These are phyloP conservation scores for Centrapalus pauciflorus DNA, from an alignment of 129 eudicot genomes.

Conservation along the genomic window DNA sequence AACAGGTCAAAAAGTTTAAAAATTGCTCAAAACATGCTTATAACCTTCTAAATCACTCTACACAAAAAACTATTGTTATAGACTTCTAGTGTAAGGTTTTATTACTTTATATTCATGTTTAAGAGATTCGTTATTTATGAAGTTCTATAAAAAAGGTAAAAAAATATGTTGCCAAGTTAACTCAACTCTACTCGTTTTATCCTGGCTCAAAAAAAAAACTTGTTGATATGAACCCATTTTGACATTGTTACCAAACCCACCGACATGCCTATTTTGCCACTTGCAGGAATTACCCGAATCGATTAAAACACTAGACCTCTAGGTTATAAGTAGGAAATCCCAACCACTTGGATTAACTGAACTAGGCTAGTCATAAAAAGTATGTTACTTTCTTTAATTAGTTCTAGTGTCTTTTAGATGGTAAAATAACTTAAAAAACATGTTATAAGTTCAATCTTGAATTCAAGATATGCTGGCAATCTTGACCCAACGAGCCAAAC, in stretches of 20 bases:
- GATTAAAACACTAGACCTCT: neutral
- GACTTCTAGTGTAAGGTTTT: no score
- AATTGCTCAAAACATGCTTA: neutral
- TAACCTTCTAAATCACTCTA: neutral
- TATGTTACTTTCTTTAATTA: no score
- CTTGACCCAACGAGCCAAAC: no score
- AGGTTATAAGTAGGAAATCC: neutral
- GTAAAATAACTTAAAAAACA: no score
- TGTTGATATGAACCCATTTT: no score
- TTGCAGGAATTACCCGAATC: neutral
- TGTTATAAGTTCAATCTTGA: no score
- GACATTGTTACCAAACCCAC: no score
- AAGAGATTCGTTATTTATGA: neutral
- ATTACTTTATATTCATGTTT: neutral
- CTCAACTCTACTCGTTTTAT: neutral
- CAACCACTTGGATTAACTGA: neutral
- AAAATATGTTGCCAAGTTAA: neutral
- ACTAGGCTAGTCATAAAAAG: no score
- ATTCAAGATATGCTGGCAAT: no score
- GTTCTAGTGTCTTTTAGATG: no score
- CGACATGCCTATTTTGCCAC: neutral
- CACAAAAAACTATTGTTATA: no score
- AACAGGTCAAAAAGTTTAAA: neutral
- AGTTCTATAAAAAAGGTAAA: neutral
- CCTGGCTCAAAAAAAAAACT: no score